Conservation (phyloP, 192 early-diverging fungal genomes). For the Mortierella alpina region DNA sequence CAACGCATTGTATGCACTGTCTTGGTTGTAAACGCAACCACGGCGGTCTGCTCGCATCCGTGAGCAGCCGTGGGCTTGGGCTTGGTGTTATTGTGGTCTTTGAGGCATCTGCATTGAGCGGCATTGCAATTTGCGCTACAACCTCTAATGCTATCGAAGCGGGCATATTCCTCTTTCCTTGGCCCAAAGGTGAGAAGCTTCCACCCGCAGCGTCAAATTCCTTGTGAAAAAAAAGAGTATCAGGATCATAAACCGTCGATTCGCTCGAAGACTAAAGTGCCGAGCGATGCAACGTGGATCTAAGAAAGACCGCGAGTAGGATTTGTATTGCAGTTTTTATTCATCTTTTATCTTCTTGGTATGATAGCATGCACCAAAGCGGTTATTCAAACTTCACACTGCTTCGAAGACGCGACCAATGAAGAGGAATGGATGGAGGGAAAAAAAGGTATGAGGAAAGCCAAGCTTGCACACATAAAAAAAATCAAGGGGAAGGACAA, state of each 20-base stretch:
- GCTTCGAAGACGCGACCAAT: neutral
- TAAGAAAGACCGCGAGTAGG: neutral
- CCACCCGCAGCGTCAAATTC: too few relatives aligned
- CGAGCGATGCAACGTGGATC: constrained; percentile 12
- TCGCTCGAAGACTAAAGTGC: neutral
- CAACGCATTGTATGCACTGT: too few relatives aligned
- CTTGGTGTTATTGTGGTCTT: too few relatives aligned
- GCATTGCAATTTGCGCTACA: too few relatives aligned
- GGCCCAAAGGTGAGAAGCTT: neutral
- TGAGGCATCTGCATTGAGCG: too few relatives aligned
- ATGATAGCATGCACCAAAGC: constrained; percentile 24
- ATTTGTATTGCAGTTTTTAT: neutral
- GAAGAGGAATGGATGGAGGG: neutral
- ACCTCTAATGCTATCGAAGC: too few relatives aligned
- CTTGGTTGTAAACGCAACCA: too few relatives aligned
- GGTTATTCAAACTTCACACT: constrained; percentile 3
- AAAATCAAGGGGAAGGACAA: constrained; percentile 23
- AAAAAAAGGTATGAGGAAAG: neutral
- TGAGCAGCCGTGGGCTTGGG: too few relatives aligned
- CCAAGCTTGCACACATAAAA: neutral
- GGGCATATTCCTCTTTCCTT: neutral
- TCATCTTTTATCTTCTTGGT: neutral
- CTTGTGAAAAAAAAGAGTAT: neutral
- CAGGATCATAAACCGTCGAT: constrained; percentile 14
- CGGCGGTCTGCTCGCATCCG: too few relatives aligned